A percentile compares a stretch with the other conserved stretches of the same genome.
phyloP scores from a whole-genome alignment of 2,329 filamentous ascomycete species.

The Trichoderma sp. region DNA sequence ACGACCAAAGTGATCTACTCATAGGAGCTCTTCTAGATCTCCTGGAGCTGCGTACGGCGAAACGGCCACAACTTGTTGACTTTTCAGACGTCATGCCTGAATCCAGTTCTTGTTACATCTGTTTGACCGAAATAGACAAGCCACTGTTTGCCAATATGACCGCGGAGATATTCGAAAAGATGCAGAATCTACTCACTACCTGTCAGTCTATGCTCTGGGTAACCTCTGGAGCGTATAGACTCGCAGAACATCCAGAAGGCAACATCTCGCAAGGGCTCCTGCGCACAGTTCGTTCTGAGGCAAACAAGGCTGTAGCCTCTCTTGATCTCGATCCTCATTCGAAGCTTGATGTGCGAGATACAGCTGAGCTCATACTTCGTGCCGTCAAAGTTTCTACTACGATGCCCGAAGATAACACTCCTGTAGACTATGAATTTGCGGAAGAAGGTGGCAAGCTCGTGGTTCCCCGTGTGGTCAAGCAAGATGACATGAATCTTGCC shows the following conservation, averaged over 20 bases:
- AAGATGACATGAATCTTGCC: conserved; percentile 31
- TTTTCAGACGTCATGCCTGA: conserved; percentile 25
- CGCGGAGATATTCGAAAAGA: conserved; percentile 38
- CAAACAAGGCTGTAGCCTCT: conserved; percentile 45
- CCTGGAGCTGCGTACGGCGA: conserved; percentile 28
- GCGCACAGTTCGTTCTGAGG: conserved; percentile 49
- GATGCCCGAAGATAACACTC: conserved; percentile 24
- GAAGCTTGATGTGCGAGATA: conserved; percentile 31
- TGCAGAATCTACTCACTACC: conserved; percentile 39
- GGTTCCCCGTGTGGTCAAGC: conserved; percentile 33
- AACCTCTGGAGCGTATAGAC: conserved; percentile 41
- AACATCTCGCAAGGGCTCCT: conserved; percentile 50
- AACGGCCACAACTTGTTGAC: conserved; percentile 25
- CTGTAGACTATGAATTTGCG: conserved; percentile 34
- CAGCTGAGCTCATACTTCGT: conserved; percentile 36
- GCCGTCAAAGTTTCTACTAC: conserved; percentile 29
- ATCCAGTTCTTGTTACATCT: conserved; percentile 36
- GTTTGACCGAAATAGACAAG: conserved; percentile 47
- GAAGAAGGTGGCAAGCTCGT: conserved; percentile 32
- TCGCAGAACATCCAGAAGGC: conserved; percentile 39
- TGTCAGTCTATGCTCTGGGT: conserved; percentile 44
- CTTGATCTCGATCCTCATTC: conserved; percentile 47
- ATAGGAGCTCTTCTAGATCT: conserved; percentile 26
- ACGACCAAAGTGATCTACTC: conserved; percentile 23
- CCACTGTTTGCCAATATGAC: conserved; percentile 45